These are phyloP conservation scores for Cafeteria roenbergensis DNA, from an alignment of 108 stramenopile genomes.

Conservation along the genomic window DNA sequence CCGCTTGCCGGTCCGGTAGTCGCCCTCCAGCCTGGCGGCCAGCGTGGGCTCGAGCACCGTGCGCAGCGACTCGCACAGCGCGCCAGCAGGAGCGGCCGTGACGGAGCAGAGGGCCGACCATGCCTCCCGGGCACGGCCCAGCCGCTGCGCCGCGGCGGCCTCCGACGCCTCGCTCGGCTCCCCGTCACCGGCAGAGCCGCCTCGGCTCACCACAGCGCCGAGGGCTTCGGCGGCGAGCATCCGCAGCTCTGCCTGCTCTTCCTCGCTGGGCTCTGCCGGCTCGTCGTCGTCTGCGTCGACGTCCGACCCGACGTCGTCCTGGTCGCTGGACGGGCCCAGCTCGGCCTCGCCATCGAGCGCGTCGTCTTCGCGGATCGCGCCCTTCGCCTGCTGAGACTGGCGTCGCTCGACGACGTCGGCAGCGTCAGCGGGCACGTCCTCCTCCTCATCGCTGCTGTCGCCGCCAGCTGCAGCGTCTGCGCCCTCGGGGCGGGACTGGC, in stretches of 20 bases:
- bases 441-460: no score
- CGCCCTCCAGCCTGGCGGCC: conserved; percentile 82
- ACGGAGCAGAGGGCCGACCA: conserved; percentile 48
- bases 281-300: conserved; percentile 2
- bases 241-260: conserved; percentile 7
- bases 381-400: no score
- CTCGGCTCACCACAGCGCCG: no score
- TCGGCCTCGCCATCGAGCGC: no score
- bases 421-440: no score
- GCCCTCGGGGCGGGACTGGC: no score
- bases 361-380: no score
- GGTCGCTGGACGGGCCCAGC: conserved; percentile 4
- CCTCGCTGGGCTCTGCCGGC: neutral
- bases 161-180: no score
- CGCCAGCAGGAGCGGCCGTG: conserved; percentile 56
- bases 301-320: neutral
- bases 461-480: no score
- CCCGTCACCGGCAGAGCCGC: no score
- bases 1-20: conserved; percentile 90
- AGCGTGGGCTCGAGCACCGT: conserved; percentile 87
- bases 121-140: neutral
- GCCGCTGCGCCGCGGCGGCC: neutral
- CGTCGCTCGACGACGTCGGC: no score
- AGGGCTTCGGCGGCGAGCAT: no score
- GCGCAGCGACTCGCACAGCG: conserved; percentile 90